Conservation (phyloP, 768 basidiomycete species). For the Gloeopeniophorella convolvens region DNA sequence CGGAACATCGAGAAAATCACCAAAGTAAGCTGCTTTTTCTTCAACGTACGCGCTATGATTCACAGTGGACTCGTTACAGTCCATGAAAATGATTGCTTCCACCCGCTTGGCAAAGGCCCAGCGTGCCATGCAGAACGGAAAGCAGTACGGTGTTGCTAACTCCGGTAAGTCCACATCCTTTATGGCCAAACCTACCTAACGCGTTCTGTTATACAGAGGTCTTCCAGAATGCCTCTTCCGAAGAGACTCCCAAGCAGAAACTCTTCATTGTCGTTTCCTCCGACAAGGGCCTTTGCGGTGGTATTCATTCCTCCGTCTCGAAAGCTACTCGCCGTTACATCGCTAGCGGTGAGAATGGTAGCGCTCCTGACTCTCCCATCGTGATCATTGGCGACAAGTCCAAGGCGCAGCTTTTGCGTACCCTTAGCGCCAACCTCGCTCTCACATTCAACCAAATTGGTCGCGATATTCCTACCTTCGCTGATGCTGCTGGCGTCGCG, state of each 20-base stretch:
- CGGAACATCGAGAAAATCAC: constrained; percentile 99
- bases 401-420: constrained; percentile 81
- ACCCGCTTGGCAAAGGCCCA: constrained; percentile 95
- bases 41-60: not conserved
- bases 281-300: constrained; percentile 98
- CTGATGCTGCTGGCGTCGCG: constrained; percentile 90
- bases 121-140: constrained; percentile 86
- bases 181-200: not conserved
- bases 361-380: constrained; percentile 59
- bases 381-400: constrained; percentile 97
- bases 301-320: constrained; percentile 96
- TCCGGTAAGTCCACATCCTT: constrained; percentile 48
- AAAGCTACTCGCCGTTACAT: constrained; percentile 80
- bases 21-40: constrained; percentile 52
- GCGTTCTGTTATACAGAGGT: constrained; percentile 54
- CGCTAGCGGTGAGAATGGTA: constrained; percentile 39
- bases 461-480: constrained; percentile 94
- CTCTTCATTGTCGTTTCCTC: constrained; percentile 95
- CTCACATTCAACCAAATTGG: constrained; percentile 98
- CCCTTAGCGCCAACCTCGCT: constrained; percentile 54
- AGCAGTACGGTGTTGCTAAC: constrained; percentile 90
- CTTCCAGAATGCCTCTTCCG: constrained; percentile 70
- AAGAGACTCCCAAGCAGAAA: constrained; percentile 63
- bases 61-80: constrained; percentile 40
- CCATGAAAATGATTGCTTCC: constrained; percentile 99